Conservation (phyloP, 2,329 filamentous ascomycete genomes). For the Ophiocordyceps camponoti-leonardi region DNA sequence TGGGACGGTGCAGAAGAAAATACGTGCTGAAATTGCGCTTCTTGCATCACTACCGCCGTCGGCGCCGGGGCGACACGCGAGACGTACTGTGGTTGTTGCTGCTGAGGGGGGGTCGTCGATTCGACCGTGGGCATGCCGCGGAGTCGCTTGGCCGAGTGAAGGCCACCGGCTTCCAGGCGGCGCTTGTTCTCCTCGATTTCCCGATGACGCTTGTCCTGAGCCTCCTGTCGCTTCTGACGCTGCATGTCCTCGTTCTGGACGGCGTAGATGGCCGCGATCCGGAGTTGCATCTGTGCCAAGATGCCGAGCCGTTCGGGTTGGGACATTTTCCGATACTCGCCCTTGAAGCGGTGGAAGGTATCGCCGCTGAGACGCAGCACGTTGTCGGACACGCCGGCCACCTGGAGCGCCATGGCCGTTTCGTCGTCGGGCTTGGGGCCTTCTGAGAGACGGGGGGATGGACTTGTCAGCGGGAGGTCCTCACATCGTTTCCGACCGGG, state of each 20-base stretch:
- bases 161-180: slow-evolving; percentile 9
- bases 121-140: not conserved
- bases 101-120: not conserved
- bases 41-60: too few species aligned
- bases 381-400: slow-evolving; percentile 21
- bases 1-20: slow-evolving; percentile 6
- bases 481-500: not conserved
- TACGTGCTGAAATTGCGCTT: slow-evolving; percentile 12
- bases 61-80: too few species aligned
- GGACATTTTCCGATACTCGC: slow-evolving; percentile 24
- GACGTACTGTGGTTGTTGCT: too few species aligned
- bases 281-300: slow-evolving; percentile 22
- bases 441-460: slow-evolving; percentile 7
- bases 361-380: slow-evolving; percentile 23
- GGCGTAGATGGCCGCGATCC: slow-evolving; percentile 25
- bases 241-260: slow-evolving; percentile 26
- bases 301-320: slow-evolving; percentile 20
- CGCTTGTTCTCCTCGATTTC: slow-evolving; percentile 18
- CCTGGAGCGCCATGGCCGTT: slow-evolving; percentile 18
- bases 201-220: slow-evolving; percentile 19
- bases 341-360: slow-evolving; percentile 25
- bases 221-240: slow-evolving; percentile 19
- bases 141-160: slow-evolving; percentile 7
- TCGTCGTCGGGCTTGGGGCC: slow-evolving; percentile 17
- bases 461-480: not conserved